These are phyloP conservation scores for Oidiodendron maius DNA, from an alignment of 495 filamentous ascomycete species.

Conservation along the genomic window DNA sequence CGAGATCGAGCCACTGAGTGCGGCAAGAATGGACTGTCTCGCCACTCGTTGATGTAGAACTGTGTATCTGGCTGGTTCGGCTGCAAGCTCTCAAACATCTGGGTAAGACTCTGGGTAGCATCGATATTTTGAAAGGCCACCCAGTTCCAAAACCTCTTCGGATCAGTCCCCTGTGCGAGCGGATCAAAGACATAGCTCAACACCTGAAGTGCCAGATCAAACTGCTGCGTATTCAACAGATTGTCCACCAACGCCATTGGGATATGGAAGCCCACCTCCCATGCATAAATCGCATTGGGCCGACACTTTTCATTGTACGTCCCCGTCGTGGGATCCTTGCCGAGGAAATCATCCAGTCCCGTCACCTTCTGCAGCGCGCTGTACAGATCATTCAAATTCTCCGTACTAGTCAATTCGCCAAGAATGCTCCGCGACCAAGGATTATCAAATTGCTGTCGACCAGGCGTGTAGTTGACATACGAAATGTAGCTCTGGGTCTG, in stretches of 20 bases:
- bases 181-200: conserved; percentile 29
- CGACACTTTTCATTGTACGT: conserved; percentile 9
- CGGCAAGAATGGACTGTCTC: not conserved
- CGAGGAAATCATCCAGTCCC: too few species aligned
- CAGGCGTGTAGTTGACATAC: too few species aligned
- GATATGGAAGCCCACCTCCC: conserved; percentile 29
- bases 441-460: too few species aligned
- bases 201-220: conserved; percentile 24
- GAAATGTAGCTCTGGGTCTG: too few species aligned
- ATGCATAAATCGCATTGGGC: conserved; percentile 26
- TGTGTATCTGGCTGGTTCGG: too few species aligned
- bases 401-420: too few species aligned
- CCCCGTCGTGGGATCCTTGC: too few species aligned
- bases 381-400: too few species aligned
- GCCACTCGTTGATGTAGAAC: not conserved
- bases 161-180: not conserved
- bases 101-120: not conserved
- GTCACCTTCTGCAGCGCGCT: too few species aligned
- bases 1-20: conserved; percentile 16
- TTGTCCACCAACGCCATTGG: conserved; percentile 20
- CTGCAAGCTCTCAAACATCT: not conserved
- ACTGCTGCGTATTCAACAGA: conserved; percentile 22
- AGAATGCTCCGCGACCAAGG: too few species aligned
- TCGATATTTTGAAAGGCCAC: conserved; percentile 16
- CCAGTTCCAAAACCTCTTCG: conserved; percentile 16